A percentile compares a stretch with the other conserved stretches of the same genome.
phyloP scores from a whole-genome alignment of 495 filamentous ascomycete genomes.

The Choiromyces venosus region DNA sequence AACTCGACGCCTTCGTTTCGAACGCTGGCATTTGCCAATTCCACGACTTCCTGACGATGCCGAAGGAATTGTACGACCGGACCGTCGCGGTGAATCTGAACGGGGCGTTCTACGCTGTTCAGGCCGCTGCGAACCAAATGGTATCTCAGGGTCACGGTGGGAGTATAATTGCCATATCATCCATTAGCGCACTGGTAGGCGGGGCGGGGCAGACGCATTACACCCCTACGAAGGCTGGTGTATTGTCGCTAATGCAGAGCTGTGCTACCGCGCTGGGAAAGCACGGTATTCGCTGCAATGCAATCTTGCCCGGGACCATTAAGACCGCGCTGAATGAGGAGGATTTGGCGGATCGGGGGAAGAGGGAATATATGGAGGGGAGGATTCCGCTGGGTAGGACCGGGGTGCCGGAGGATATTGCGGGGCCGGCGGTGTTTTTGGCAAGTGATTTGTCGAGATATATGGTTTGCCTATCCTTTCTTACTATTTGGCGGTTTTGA shows the following conservation, averaged over 20 bases:
- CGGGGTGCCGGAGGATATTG: slow-evolving; percentile 64
- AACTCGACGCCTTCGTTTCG: slow-evolving; percentile 74
- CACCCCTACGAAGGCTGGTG: slow-evolving; percentile 85
- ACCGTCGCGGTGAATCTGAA: slow-evolving; percentile 69
- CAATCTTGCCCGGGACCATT: slow-evolving; percentile 78
- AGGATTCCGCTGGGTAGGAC: slow-evolving; percentile 74
- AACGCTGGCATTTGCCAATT: slow-evolving; percentile 87
- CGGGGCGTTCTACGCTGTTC: slow-evolving; percentile 78
- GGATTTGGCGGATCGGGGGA: slow-evolving; percentile 64
- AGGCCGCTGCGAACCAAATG: slow-evolving; percentile 80
- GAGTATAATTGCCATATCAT: slow-evolving; percentile 74
- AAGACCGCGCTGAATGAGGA: slow-evolving; percentile 80
- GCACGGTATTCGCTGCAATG: slow-evolving; percentile 76
- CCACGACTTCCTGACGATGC: slow-evolving; percentile 60
- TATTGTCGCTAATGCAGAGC: slow-evolving; percentile 78
- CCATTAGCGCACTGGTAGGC: slow-evolving; percentile 80
- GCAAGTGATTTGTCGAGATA: slow-evolving; percentile 70
- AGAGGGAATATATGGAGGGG: slow-evolving; percentile 77
- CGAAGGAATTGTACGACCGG: slow-evolving; percentile 27
- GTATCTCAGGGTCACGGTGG: slow-evolving; percentile 61
- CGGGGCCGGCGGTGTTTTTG: slow-evolving; percentile 79
- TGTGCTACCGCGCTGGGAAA: slow-evolving; percentile 71
- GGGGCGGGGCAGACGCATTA: slow-evolving; percentile 78
- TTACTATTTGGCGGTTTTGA: background rate
- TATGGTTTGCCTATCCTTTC: slow-evolving; percentile 47